Base-by-base conservation (phyloP, 1,284 basidiomycete genomes). In the Ustanciosporium gigantosporum region DNA sequence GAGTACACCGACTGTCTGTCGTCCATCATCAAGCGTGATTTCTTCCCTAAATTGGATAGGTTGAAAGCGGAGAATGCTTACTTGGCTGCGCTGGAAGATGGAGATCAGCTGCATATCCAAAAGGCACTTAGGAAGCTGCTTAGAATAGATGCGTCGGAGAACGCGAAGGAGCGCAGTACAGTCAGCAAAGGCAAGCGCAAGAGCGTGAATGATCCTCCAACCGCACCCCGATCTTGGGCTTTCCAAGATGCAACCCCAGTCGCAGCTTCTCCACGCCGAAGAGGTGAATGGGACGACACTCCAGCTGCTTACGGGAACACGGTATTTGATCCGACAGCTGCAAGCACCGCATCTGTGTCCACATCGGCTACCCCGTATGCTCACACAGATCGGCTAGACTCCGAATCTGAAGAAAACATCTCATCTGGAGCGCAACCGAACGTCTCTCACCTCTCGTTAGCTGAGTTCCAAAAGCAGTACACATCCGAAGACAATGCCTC, bases 21-120 rank as follows among this genome's bases (percentile, higher is more conserved):
- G 3, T 84, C 87, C 40, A 95, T 98, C 75, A 96, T 98, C 76
- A 88, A 90, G 38, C 87, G 95, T 41, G 93, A 97, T 80, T 99
- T 97, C 83, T 99, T 97, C 74, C 94, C 94, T 0, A 45, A 53
- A 16, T 43, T 77, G 14, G 64, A 68, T 15, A 45, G 69, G 15
- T 42, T 76, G 2, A 47, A 44, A 3, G 73, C 70, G 1, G 68
- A 77, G 38, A 74, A 77, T 51, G 71, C 59, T 31, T 76, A 76
- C 31, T 44, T 77, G 31, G 29, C 44, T 8, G 73, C 73, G 19
- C 60, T 73, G 15, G 68, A 73, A 39, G 32, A 34, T 8, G 72
- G 59, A 16, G 65, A 66, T 29, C 43, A 38, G 32, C 38, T 8
- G 15, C 23, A 41, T 39, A 59, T 73, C 6, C 25, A 55, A 20